Percentiles rank a stretch among this genome's conserved stretches.
Evolutionary conservation across 768 basidiomycete species (phyloP).

Genomic region (Trametes coccinea): DNA sequence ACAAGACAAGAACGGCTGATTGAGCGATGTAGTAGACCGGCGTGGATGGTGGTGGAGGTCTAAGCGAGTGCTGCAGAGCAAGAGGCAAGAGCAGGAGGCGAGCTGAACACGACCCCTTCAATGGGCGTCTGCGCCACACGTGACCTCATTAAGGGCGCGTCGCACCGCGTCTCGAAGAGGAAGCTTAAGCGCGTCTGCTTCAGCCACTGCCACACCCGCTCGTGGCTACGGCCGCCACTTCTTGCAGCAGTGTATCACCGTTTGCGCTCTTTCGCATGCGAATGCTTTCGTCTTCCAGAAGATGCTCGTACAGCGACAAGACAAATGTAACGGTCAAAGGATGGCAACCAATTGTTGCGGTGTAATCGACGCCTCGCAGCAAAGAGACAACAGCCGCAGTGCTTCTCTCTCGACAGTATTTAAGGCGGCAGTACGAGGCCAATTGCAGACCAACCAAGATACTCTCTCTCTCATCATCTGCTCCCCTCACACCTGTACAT

Average conservation of each 20-base stretch:
- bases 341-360: no score
- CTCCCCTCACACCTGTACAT: neutral
- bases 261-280: no score
- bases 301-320: no score
- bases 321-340: no score
- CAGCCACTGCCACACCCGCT: neutral
- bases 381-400: no score
- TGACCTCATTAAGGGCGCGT: constrained; percentile 18
- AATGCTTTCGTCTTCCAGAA: no score
- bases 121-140: constrained; percentile 12
- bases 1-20: neutral
- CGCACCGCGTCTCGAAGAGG: constrained; percentile 1
- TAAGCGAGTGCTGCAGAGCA: constrained; percentile 3
- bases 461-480: neutral
- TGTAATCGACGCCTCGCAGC: no score
- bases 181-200: neutral
- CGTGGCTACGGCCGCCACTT: neutral
- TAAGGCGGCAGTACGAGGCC: neutral
- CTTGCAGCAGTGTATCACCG: no score
- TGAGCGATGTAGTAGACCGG: neutral
- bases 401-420: neutral
- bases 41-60: constrained; percentile 9
- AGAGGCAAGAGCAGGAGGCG: neutral
- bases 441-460: neutral
- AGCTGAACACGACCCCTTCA: constrained; percentile 19